Percentiles rank a stretch among this genome's conserved stretches.
These are phyloP conservation scores for Thraustochytrium sp. DNA, from an alignment of 352 stramenopile genomes.

Conservation along the genomic window DNA sequence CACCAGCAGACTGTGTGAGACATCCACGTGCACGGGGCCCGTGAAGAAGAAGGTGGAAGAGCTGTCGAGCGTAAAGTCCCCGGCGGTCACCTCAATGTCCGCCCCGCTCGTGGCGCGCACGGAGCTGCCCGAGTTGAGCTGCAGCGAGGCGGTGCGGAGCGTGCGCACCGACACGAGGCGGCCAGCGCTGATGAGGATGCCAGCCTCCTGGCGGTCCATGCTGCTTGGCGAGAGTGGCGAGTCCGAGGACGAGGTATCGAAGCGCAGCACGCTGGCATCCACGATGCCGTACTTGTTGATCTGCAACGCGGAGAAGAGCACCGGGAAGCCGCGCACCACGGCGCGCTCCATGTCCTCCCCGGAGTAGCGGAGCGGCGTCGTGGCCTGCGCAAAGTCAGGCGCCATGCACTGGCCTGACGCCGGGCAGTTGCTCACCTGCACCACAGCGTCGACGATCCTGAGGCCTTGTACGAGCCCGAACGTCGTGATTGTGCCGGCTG, in stretches of 20 bases:
- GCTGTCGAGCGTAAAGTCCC: not conserved
- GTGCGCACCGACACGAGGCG: not conserved
- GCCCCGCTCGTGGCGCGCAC: not conserved
- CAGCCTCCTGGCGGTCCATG: not conserved
- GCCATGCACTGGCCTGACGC: not conserved
- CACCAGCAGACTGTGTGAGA: not conserved
- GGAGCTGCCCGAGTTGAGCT: slow-evolving; percentile 20
- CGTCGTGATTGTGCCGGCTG: not conserved
- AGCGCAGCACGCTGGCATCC: not conserved
- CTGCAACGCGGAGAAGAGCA: not conserved
- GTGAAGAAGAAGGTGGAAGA: not conserved
- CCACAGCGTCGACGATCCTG: not conserved
- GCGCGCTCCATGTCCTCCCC: too few relatives aligned
- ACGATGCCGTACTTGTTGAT: slow-evolving; percentile 28
- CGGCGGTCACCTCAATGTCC: not conserved
- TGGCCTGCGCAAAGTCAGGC: not conserved
- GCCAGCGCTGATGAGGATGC: not conserved
- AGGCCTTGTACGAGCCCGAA: not conserved
- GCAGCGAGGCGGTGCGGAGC: not conserved
- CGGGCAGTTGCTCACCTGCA: slow-evolving; percentile 23
- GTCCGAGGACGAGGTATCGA: not conserved
- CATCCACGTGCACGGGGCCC: not conserved
- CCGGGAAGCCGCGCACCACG: not conserved
- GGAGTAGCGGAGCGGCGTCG: not conserved
- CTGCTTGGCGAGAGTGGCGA: not conserved